Evolutionary conservation across 179 eudicot genomes (phyloP).

Genomic region (Corrigiola litoralis): DNA sequence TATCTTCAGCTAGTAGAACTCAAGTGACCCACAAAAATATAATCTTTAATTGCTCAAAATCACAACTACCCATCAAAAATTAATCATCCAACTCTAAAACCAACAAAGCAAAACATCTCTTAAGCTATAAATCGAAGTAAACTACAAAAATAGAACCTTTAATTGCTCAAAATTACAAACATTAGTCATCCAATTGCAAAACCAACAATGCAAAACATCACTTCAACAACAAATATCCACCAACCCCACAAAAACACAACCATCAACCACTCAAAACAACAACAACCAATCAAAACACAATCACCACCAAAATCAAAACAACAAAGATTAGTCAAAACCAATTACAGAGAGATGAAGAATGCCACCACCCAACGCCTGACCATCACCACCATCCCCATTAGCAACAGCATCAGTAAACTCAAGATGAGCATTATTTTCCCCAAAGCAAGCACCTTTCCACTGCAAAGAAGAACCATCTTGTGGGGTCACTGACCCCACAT

Average conservation of each 20-base stretch:
- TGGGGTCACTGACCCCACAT: slow-evolving; percentile 71
- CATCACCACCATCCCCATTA: too few species aligned
- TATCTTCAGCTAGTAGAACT: too few species aligned
- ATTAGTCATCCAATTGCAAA: neutral
- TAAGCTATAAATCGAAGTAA: neutral
- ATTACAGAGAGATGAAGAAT: slow-evolving; percentile 59
- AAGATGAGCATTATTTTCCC: slow-evolving; percentile 52
- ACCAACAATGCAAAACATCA: neutral
- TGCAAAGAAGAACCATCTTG: slow-evolving; percentile 34
- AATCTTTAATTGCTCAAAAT: neutral
- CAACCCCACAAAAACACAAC: neutral
- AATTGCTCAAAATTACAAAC: neutral
- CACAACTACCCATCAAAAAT: neutral
- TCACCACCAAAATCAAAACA: neutral
- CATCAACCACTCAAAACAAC: neutral
- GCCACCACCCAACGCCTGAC: slow-evolving; percentile 77
- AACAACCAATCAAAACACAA: neutral
- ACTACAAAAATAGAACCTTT: neutral
- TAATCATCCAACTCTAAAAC: neutral
- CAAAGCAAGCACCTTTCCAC: slow-evolving; percentile 95
- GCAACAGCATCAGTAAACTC: slow-evolving; percentile 55
- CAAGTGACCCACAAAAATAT: neutral
- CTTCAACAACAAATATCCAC: neutral
- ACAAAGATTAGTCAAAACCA: neutral
- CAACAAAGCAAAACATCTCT: neutral